Percentiles rank a stretch among this genome's conserved stretches.
These are phyloP conservation scores for Astragalus glycyphyllos DNA, from an alignment of 306 rosid genomes.

Conservation along the genomic window DNA sequence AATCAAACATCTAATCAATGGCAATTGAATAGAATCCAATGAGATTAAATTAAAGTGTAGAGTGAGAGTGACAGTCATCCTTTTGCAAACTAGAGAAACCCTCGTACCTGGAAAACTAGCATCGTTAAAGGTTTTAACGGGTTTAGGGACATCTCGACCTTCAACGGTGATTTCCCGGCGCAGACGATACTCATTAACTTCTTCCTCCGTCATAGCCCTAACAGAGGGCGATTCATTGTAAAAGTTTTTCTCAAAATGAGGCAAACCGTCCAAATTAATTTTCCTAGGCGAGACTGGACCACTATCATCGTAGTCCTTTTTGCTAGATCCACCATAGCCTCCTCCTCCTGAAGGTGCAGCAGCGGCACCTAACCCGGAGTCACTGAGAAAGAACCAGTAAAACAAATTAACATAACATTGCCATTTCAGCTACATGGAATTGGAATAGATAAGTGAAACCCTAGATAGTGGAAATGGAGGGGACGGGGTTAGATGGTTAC, in stretches of 20 bases:
- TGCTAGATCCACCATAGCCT: constrained; percentile 63
- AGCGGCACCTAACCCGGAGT: constrained; percentile 73
- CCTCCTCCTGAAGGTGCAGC: constrained; percentile 46
- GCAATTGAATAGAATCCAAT: background rate
- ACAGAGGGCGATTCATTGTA: constrained; percentile 76
- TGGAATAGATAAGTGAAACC: background rate
- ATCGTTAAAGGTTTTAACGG: constrained; percentile 78
- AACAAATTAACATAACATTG: constrained; percentile 43
- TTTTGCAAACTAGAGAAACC: background rate
- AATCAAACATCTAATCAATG: background rate
- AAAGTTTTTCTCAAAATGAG: constrained; percentile 93
- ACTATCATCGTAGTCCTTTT: constrained; percentile 60
- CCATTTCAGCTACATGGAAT: constrained; percentile 14
- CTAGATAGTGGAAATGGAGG: background rate
- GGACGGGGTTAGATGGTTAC: constrained; percentile 42
- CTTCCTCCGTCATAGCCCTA: constrained; percentile 80
- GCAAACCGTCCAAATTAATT: constrained; percentile 88
- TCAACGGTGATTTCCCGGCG: constrained; percentile 89
- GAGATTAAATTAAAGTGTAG: background rate
- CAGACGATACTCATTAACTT: constrained; percentile 74
- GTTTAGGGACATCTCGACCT: constrained; percentile 96
- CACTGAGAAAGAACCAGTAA: constrained; percentile 59
- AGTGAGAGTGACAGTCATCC: background rate
- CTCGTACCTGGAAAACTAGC: constrained; percentile 87
- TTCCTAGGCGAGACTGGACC: constrained; percentile 64